phyloP scores from a whole-genome alignment of 495 filamentous ascomycete genomes.

The Penicillium daleae region DNA sequence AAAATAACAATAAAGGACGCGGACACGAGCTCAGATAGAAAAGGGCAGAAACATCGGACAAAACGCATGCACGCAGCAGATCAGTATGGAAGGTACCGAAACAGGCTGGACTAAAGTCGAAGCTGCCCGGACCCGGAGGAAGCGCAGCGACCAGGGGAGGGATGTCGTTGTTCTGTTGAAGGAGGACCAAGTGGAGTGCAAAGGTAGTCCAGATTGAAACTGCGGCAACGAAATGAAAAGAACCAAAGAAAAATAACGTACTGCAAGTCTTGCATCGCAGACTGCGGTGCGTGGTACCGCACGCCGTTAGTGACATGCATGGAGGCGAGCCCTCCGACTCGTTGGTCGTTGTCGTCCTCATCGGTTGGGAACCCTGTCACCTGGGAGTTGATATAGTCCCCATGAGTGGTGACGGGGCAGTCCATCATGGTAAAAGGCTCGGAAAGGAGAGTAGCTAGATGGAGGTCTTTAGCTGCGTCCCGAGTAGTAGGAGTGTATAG shows the following conservation, averaged over 20 bases:
- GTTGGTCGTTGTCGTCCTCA: conserved; percentile 47
- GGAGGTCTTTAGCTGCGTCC: neutral
- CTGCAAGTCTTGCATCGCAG: conserved; percentile 52
- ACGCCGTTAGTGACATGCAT: conserved; percentile 52
- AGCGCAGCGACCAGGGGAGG: conserved; percentile 43
- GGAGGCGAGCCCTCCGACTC: conserved; percentile 48
- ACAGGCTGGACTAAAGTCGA: conserved; percentile 35
- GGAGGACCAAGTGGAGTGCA: conserved; percentile 40
- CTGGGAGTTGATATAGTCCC: conserved; percentile 46
- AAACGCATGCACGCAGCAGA: conserved; percentile 36
- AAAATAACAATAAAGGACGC: conserved; percentile 14
- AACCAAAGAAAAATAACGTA: conserved; percentile 46
- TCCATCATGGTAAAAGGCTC: conserved; percentile 46
- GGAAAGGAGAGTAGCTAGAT: conserved; percentile 41
- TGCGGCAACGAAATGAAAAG: conserved; percentile 6
- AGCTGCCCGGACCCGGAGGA: conserved; percentile 43
- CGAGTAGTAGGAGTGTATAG: neutral
- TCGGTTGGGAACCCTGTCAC: conserved; percentile 42
- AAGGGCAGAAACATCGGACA: conserved; percentile 33
- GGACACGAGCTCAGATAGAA: conserved; percentile 26
- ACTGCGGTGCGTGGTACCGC: conserved; percentile 49
- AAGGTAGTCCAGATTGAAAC: conserved; percentile 45
- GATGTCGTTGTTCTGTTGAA: conserved; percentile 10
- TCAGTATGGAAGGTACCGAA: conserved; percentile 37
- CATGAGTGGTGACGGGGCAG: conserved; percentile 44